phyloP scores from a whole-genome alignment of 1,139 yeast genomes.

The Taphrina pruni region DNA sequence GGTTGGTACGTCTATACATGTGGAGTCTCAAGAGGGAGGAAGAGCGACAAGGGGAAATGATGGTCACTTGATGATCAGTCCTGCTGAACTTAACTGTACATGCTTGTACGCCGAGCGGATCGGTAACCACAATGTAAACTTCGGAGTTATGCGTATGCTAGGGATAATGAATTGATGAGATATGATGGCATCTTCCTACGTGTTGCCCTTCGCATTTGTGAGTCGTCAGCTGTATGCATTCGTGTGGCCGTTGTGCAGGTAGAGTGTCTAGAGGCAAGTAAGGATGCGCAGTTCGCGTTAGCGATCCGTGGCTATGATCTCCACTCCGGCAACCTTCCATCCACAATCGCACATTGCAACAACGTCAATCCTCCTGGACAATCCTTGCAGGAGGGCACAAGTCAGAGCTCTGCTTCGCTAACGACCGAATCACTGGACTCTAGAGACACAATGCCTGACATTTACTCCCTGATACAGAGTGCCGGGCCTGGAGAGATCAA shows the following conservation, averaged over 20 bases:
- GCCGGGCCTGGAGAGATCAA: constrained; percentile 42
- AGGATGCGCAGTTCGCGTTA: background rate
- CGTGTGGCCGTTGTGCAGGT: too few species aligned
- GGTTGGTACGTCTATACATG: constrained; percentile 47
- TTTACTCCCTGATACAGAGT: constrained; percentile 27
- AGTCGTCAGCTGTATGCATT: too few species aligned
- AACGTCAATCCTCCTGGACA: background rate
- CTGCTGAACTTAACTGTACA: background rate
- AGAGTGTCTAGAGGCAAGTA: background rate
- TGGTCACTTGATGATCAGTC: background rate
- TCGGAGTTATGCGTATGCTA: constrained; percentile 13
- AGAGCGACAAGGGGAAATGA: constrained; percentile 14
- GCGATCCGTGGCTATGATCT: background rate
- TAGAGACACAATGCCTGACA: constrained; percentile 17
- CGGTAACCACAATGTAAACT: background rate
- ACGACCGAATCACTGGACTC: too few species aligned
- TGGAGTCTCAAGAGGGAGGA: constrained; percentile 38
- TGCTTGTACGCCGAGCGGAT: background rate
- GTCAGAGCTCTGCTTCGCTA: too few species aligned
- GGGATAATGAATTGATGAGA: background rate
- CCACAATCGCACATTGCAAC: background rate
- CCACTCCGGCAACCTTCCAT: background rate
- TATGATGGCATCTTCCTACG: background rate
- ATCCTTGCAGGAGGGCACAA: too few species aligned
- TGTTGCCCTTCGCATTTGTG: too few species aligned